A percentile compares a stretch with the other conserved stretches of the same genome.
Conservation (phyloP, 2,329 filamentous ascomycete species). For the Ophiostoma populinum region DNA sequence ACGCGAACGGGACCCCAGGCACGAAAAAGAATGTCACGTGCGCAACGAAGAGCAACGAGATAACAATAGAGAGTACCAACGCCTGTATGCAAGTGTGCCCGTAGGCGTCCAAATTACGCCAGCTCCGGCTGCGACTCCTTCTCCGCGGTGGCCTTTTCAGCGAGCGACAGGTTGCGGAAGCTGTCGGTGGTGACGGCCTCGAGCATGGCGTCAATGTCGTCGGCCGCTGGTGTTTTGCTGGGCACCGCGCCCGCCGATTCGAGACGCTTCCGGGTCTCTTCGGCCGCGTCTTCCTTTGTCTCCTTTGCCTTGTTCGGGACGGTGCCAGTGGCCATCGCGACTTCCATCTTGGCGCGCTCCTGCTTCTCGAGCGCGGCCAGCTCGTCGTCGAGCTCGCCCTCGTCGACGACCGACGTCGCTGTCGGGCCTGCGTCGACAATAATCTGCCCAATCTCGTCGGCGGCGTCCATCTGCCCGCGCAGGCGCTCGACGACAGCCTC, state of each 20-base stretch:
- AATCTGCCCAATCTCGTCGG: conserved; percentile 66
- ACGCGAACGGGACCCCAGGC: no score
- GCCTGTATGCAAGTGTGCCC: no score
- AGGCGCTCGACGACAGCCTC: conserved; percentile 60
- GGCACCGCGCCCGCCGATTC: conserved; percentile 25
- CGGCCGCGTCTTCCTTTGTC: conserved; percentile 24
- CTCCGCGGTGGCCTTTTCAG: no score
- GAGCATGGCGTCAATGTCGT: conserved; percentile 1
- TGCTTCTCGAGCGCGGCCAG: conserved; percentile 55
- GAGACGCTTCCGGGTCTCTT: conserved; percentile 29
- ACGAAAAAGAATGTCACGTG: no score
- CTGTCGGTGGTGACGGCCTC: conserved; percentile 9
- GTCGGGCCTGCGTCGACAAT: conserved; percentile 44
- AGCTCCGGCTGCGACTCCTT: conserved; percentile 2
- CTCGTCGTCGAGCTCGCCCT: conserved; percentile 75
- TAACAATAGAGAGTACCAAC: no score
- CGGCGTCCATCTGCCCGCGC: conserved; percentile 61
- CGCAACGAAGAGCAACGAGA: no score
- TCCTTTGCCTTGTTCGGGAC: conserved; percentile 12
- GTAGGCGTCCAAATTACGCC: no score
- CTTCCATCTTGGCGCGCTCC: conserved; percentile 19
- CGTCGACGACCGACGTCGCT: conserved; percentile 38
- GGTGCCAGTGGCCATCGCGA: conserved; percentile 18
- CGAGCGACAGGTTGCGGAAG: conserved; percentile 20
- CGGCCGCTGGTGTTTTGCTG: background rate